Percentiles rank a stretch among this genome's conserved stretches.
phyloP scores from a whole-genome alignment of 805 yeast species.

The Monosporozyma yasuniensis region DNA sequence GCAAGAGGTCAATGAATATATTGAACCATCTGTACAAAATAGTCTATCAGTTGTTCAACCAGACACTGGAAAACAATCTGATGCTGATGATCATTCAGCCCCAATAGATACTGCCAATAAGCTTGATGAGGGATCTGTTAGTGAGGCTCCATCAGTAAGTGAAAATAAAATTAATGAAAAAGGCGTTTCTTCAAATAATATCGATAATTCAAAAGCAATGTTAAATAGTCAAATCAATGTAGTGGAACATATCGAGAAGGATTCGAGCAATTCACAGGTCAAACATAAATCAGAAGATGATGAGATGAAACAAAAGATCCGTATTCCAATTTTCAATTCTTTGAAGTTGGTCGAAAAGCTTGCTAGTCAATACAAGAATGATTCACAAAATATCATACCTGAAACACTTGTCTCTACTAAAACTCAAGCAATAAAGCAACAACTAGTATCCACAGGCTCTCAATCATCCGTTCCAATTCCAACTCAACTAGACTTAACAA shows the following conservation, averaged over 20 bases:
- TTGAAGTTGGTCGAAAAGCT: constrained; percentile 5
- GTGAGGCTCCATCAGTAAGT: too few relatives aligned
- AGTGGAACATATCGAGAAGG: not conserved
- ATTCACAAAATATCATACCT: not conserved
- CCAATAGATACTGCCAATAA: too few relatives aligned
- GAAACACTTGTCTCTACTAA: not conserved
- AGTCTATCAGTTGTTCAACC: too few relatives aligned
- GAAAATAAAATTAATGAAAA: too few relatives aligned
- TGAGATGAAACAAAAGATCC: constrained; percentile 5
- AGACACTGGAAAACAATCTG: too few relatives aligned
- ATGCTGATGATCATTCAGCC: too few relatives aligned
- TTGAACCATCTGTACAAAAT: too few relatives aligned
- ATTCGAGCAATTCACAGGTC: not conserved
- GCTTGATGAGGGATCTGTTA: too few relatives aligned
- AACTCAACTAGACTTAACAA: not conserved
- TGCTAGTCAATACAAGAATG: not conserved
- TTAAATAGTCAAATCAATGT: not conserved
- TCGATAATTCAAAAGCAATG: too few relatives aligned
- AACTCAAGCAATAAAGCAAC: not conserved
- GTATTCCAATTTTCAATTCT: constrained; percentile 19
- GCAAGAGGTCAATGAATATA: too few relatives aligned
- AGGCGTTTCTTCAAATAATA: too few relatives aligned
- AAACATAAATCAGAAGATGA: not conserved
- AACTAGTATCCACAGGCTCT: not conserved
- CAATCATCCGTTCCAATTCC: not conserved